Percentiles rank a stretch among this genome's conserved stretches.
These are phyloP conservation scores for Pseudogymnoascus sp. DNA, from an alignment of 2,329 filamentous ascomycete species.

Conservation along the genomic window DNA sequence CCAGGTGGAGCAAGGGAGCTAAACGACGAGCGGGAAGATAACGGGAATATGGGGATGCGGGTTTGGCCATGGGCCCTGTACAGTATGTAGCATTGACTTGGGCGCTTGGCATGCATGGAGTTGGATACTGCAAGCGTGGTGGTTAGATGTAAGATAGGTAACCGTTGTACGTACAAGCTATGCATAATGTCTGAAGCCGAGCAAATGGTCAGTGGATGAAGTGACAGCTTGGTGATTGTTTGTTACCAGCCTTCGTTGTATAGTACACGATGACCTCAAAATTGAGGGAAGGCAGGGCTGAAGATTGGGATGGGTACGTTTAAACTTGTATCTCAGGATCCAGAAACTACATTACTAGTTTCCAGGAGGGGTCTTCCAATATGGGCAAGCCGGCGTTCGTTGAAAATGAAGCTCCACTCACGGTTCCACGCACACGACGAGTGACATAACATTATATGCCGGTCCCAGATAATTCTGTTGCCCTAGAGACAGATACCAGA, in stretches of 20 bases:
- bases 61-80: slow-evolving; percentile 2
- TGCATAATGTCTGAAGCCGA: slow-evolving; percentile 4
- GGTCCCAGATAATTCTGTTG: background rate
- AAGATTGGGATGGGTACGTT: background rate
- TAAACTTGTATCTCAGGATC: background rate
- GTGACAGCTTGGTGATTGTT: background rate
- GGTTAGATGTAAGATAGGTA: slow-evolving; percentile 4
- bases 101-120: slow-evolving; percentile 2
- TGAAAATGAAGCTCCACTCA: background rate
- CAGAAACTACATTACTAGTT: background rate
- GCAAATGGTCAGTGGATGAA: background rate
- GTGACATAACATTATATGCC: slow-evolving; percentile 4
- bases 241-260: background rate
- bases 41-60: slow-evolving; percentile 6
- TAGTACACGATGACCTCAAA: background rate
- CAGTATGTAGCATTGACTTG: background rate
- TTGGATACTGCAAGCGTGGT: background rate
- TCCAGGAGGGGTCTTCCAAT: background rate
- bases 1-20: slow-evolving; percentile 4
- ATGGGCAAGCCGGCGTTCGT: background rate
- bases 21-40: slow-evolving; percentile 1
- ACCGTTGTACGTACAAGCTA: slow-evolving; percentile 1
- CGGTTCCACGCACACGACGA: background rate
- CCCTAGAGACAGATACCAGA: slow-evolving; percentile 3
- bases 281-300: background rate